Base-by-base conservation (phyloP, 495 filamentous ascomycete genomes). In the Xylaria longipes region DNA sequence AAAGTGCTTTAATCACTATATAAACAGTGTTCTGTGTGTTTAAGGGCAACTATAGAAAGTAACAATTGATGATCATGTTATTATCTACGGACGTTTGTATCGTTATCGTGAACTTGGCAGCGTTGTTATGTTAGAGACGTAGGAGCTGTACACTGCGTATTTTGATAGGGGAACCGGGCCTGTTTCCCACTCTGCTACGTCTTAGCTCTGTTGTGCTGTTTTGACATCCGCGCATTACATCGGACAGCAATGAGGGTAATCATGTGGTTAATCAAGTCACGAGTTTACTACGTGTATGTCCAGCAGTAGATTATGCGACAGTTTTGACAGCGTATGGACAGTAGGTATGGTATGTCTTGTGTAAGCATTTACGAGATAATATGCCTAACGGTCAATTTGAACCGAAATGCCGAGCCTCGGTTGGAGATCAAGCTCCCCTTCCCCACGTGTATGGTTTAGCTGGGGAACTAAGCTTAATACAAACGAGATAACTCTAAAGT, bases 341-440 rank as follows among this genome's bases (percentile, higher is more conserved):
- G n/a, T n/a, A 17, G 17, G 15, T 45, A 50, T n/a, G n/a, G n/a
- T 25, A 3, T 1, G 52, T 17, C 17, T 60, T 60, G 39, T 37
- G 57, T 39, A 39, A 60, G 33, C 2, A 39, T 39, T 37, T 7
- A 17, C 20, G 39, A 58, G 54, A n/a, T 50, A 50, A n/a, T n/a
- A n/a, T n/a, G 5, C 5, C 11, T 6, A 41, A 41, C 9, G 39
- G 52, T 29, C n/a, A 37, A 37, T 33, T 60, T 12, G 20, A 22
- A 60, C 11, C 22, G 57, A 37, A 37, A 37, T 60, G 31, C 31
- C 57, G 57, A 60, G 57, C 57, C 57, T 60, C 31, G 57, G 31
- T 37, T 37, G 33, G 33, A 35, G 31, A 37, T 25, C n/a, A 60
- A 37, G n/a, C n/a, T n/a, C n/a, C n/a, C 9, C 6, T 60, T 33